A percentile compares a stretch with the other conserved stretches of the same genome.
Conservation (phyloP, 2,329 filamentous ascomycete species). For the Aspergillus sp. region DNA sequence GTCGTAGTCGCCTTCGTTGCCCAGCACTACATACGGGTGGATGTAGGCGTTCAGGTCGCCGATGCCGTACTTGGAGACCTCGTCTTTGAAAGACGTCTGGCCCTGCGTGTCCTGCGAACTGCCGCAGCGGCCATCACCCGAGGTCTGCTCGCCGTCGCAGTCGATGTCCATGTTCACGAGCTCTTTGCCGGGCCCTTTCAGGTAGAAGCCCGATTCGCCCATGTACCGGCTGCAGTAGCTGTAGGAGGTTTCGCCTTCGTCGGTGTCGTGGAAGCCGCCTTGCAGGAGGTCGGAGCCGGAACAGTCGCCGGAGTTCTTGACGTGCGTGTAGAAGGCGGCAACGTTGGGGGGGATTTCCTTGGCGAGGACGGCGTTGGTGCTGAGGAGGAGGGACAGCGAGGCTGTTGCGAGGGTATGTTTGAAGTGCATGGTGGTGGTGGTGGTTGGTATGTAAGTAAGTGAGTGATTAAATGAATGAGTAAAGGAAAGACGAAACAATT, state of each 20-base stretch:
- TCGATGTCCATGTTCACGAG: constrained; percentile 60
- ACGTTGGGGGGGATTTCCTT: constrained; percentile 12
- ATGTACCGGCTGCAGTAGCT: constrained; percentile 15
- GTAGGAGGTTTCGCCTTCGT: constrained; percentile 5
- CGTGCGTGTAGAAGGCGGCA: constrained; percentile 14
- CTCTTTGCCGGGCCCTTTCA: constrained; percentile 26
- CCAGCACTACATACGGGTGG: constrained; percentile 56
- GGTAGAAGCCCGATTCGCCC: constrained; percentile 8
- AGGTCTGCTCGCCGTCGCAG: constrained; percentile 54
- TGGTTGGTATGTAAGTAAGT: neutral
- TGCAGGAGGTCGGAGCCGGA: constrained; percentile 8
- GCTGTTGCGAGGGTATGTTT: neutral
- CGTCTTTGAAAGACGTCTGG: constrained; percentile 50
- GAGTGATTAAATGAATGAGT: no score
- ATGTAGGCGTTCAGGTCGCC: constrained; percentile 52
- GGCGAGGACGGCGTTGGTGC: neutral
- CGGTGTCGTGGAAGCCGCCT: constrained; percentile 12
- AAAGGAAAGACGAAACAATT: no score
- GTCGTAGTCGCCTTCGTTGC: constrained; percentile 40
- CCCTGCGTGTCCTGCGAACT: constrained; percentile 39
- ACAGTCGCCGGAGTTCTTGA: constrained; percentile 9
- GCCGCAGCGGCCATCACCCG: constrained; percentile 47
- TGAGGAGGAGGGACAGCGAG: neutral
- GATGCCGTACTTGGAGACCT: constrained; percentile 41
- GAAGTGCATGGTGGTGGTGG: neutral